A percentile compares a stretch with the other conserved stretches of the same genome.
phyloP scores from a whole-genome alignment of 176 grass and related monocot genomes.

The Oryza meyeriana region DNA sequence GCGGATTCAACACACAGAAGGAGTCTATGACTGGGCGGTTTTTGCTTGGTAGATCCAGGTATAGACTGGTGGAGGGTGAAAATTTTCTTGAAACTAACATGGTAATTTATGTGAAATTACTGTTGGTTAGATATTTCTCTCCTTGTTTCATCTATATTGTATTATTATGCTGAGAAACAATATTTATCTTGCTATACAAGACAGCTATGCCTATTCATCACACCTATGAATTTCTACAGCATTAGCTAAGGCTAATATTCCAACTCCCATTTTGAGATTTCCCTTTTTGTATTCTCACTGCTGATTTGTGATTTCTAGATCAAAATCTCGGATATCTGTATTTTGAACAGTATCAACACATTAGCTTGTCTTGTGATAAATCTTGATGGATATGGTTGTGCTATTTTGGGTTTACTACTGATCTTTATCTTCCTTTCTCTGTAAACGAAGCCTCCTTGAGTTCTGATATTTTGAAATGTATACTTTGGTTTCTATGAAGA shows the following conservation, averaged over 20 bases:
- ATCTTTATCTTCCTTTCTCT: background rate
- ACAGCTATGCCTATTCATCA: background rate
- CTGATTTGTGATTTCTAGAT: background rate
- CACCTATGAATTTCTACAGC: background rate
- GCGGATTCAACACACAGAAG: constrained; percentile 96
- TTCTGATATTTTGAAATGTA: background rate
- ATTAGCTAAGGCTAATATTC: background rate
- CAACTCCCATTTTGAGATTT: background rate
- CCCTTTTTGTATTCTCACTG: background rate
- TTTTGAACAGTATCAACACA: background rate
- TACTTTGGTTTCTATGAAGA: background rate
- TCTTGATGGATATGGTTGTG: background rate
- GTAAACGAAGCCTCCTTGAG: background rate
- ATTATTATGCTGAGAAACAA: background rate
- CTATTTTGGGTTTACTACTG: background rate
- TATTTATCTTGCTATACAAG: constrained; percentile 1
- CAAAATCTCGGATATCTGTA: background rate
- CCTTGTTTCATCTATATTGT: background rate
- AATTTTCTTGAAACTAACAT: constrained; percentile 1
- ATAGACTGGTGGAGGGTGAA: constrained; percentile 16
- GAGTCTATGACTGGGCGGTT: constrained; percentile 97
- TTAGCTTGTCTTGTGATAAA: constrained; percentile 1
- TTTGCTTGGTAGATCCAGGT: constrained; percentile 98
- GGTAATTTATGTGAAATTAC: background rate
- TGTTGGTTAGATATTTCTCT: background rate